Percentiles rank a stretch among this genome's conserved stretches.
phyloP scores from a whole-genome alignment of 164 flowering plant genomes.

The Vitis labrusca region DNA sequence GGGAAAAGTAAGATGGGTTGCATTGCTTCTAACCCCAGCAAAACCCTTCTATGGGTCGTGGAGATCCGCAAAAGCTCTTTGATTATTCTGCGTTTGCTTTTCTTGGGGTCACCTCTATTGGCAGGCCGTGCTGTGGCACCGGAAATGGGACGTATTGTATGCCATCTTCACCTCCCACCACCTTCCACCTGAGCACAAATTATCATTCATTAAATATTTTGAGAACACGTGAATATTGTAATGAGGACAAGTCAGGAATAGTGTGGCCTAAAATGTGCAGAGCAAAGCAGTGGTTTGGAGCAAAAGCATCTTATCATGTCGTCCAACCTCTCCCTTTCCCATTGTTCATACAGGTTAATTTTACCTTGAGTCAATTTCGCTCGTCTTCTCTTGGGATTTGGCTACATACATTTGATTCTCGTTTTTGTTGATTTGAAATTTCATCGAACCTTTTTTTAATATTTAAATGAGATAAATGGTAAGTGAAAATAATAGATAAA shows the following conservation, averaged over 20 bases:
- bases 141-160: constrained; percentile 85
- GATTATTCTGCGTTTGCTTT: constrained; percentile 7
- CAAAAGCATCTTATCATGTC: too few relatives aligned
- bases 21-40: constrained; percentile 8
- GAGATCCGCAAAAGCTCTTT: neutral
- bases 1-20: constrained; percentile 5
- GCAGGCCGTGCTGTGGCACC: constrained; percentile 74
- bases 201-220: neutral
- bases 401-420: too few relatives aligned
- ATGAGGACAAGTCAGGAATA: neutral
- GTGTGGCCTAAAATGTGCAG: constrained; percentile 2
- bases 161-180: constrained; percentile 53
- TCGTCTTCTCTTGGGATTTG: too few relatives aligned
- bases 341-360: too few relatives aligned
- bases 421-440: too few relatives aligned
- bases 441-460: too few relatives aligned
- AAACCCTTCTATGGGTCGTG: neutral
- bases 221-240: neutral
- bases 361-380: too few relatives aligned
- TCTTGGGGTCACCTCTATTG: constrained; percentile 42
- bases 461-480: too few relatives aligned
- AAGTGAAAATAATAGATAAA: too few relatives aligned
- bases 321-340: too few relatives aligned
- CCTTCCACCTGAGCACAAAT: constrained; percentile 63
- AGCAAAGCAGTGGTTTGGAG: constrained; percentile 7